Evolutionary conservation across 768 basidiomycete genomes (phyloP).

Genomic region (Pulveroboletus frians): DNA sequence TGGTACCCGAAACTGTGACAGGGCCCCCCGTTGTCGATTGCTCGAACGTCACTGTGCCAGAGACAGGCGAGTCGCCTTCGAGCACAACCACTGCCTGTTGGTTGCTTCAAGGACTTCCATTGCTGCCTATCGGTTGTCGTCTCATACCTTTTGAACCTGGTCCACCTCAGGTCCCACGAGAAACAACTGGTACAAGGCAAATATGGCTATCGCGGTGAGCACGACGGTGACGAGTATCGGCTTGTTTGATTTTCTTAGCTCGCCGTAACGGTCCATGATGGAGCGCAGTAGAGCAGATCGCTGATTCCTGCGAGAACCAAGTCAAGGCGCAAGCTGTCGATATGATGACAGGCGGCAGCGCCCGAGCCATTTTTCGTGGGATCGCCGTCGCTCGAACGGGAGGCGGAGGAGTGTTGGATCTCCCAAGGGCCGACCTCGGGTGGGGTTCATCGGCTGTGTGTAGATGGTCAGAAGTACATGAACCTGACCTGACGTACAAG

Average conservation of each 20-base stretch:
- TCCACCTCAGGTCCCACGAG: slow-evolving; percentile 14
- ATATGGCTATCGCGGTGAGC: slow-evolving; percentile 13
- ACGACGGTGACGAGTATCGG: slow-evolving; percentile 11
- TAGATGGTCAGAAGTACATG: no score
- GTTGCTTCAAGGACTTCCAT: background rate
- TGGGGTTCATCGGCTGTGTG: no score
- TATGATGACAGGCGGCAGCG: background rate
- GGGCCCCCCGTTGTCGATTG: slow-evolving; percentile 47
- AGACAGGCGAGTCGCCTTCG: slow-evolving; percentile 53
- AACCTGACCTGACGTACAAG: no score
- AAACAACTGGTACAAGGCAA: slow-evolving; percentile 18
- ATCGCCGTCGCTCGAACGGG: no score
- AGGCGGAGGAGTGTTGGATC: no score
- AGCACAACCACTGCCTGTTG: slow-evolving; percentile 56
- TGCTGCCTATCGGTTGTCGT: background rate
- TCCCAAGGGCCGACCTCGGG: no score
- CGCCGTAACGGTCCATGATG: slow-evolving; percentile 19
- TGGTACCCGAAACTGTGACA: slow-evolving; percentile 57
- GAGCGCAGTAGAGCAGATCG: background rate
- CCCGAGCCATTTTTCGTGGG: no score
- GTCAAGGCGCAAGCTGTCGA: background rate
- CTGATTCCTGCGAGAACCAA: background rate
- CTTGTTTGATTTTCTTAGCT: slow-evolving; percentile 20
- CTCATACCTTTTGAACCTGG: slow-evolving; percentile 20
- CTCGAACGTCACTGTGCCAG: slow-evolving; percentile 62